Evolutionary conservation across 768 basidiomycete species (phyloP).

Genomic region (Coprinopsis cinerea): DNA sequence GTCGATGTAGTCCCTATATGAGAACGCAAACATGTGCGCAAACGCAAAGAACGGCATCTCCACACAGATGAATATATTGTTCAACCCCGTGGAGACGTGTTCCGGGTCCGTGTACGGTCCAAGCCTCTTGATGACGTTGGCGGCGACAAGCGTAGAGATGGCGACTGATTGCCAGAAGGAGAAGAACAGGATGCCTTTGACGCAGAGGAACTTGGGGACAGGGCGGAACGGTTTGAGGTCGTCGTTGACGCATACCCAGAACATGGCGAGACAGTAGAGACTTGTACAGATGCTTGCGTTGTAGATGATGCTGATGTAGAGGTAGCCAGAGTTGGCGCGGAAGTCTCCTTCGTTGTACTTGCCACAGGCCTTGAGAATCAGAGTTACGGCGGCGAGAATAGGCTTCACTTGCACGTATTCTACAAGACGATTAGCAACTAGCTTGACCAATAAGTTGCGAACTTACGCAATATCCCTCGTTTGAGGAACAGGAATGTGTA

Average conservation of each 20-base stretch:
- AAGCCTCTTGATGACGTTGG: constrained; percentile 66
- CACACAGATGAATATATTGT: constrained; percentile 87
- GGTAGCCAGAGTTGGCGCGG: constrained; percentile 79
- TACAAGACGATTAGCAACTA: constrained; percentile 24
- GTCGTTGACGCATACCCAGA: constrained; percentile 89
- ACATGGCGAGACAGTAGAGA: constrained; percentile 90
- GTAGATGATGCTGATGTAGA: constrained; percentile 85
- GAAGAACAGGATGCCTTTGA: constrained; percentile 97
- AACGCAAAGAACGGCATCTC: constrained; percentile 98
- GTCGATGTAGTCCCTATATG: constrained; percentile 80
- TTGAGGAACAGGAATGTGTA: constrained; percentile 92
- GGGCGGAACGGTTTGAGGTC: constrained; percentile 91
- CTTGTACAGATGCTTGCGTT: constrained; percentile 75
- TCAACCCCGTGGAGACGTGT: constrained; percentile 86
- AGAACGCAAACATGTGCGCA: constrained; percentile 93
- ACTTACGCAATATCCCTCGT: constrained; percentile 86
- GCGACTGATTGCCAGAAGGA: constrained; percentile 95
- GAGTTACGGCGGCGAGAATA: constrained; percentile 72
- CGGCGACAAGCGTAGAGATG: constrained; percentile 85
- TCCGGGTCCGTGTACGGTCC: constrained; percentile 86
- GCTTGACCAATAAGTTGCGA: not conserved
- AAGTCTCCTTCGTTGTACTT: constrained; percentile 91
- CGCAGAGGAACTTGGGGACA: constrained; percentile 95
- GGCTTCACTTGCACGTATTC: constrained; percentile 99
- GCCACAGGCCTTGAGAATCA: constrained; percentile 80